phyloP scores from a whole-genome alignment of 768 basidiomycete species.

The Russula dissimulans region DNA sequence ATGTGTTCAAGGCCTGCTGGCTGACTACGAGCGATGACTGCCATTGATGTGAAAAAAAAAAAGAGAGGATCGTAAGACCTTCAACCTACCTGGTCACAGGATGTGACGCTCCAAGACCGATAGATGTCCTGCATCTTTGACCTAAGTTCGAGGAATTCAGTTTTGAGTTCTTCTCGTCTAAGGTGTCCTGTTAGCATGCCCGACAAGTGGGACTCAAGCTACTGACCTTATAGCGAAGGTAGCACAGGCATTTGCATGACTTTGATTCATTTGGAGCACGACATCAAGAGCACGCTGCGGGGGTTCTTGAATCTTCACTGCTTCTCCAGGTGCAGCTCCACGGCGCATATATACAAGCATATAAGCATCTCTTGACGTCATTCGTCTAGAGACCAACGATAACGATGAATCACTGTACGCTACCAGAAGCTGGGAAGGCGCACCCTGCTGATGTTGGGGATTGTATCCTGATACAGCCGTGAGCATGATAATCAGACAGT shows the following conservation, averaged over 20 bases:
- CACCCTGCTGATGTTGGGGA: conserved; percentile 6
- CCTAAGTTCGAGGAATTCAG: conserved; percentile 42
- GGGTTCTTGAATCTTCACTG: conserved; percentile 31
- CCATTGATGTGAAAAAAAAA: neutral
- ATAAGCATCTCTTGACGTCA: conserved; percentile 82
- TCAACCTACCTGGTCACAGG: conserved; percentile 38
- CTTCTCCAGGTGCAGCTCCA: neutral
- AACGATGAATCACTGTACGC: neutral
- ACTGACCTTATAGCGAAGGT: conserved; percentile 40
- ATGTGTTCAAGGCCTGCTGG: conserved; percentile 48
- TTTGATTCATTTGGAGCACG: conserved; percentile 45
- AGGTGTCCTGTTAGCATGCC: conserved; percentile 1
- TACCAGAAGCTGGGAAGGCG: neutral
- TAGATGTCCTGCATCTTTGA: conserved; percentile 52
- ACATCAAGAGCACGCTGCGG: conserved; percentile 47
- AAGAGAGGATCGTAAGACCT: neutral
- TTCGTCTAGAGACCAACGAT: conserved; percentile 23
- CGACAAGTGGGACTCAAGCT: neutral
- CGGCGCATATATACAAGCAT: conserved; percentile 81
- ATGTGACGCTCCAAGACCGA: conserved; percentile 46
- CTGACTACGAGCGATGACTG: conserved; percentile 54
- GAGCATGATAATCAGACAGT: neutral
- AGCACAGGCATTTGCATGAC: conserved; percentile 46
- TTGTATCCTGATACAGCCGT: conserved; percentile 8
- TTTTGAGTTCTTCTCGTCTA: conserved; percentile 38